phyloP scores from a whole-genome alignment of 2,329 filamentous ascomycete species.

The Colletotrichum sp. region DNA sequence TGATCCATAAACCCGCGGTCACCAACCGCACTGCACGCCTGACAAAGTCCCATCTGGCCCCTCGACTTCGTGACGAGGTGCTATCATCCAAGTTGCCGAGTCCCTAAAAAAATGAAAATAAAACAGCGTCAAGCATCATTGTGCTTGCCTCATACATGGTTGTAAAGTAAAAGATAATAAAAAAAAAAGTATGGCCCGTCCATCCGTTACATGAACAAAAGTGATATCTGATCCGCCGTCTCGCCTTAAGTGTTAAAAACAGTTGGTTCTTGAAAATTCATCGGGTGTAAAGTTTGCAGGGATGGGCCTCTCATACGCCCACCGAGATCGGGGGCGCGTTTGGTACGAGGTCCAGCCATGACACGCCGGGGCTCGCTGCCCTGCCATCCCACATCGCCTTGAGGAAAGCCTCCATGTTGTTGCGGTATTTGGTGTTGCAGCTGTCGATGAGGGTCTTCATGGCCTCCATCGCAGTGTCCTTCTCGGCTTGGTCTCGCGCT shows the following conservation, averaged over 20 bases:
- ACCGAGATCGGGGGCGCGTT: slow-evolving; percentile 8
- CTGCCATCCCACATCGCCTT: not conserved
- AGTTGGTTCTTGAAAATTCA: not conserved
- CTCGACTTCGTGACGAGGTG: not conserved
- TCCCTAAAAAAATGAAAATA: not conserved
- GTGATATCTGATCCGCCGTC: not conserved
- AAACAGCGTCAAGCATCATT: not conserved
- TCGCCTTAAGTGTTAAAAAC: not conserved
- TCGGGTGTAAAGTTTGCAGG: not conserved
- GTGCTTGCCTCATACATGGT: not conserved
- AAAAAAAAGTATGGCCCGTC: not conserved
- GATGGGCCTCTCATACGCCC: not conserved
- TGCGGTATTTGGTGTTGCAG: slow-evolving; percentile 3
- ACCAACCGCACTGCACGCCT: not conserved
- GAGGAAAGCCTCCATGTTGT: slow-evolving; percentile 7
- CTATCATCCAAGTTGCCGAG: not conserved
- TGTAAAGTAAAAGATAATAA: not conserved
- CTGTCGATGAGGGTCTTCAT: slow-evolving; percentile 17
- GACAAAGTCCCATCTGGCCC: not conserved
- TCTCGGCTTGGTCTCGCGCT: slow-evolving; percentile 15
- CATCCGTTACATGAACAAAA: slow-evolving; percentile 1
- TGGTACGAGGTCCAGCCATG: slow-evolving; percentile 10
- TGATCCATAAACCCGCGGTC: not conserved
- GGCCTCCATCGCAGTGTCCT: not conserved
- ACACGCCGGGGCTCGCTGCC: slow-evolving; percentile 3